Evolutionary conservation across 1,139 yeast genomes (phyloP).

Genomic region (Candida tetrigidarum): DNA sequence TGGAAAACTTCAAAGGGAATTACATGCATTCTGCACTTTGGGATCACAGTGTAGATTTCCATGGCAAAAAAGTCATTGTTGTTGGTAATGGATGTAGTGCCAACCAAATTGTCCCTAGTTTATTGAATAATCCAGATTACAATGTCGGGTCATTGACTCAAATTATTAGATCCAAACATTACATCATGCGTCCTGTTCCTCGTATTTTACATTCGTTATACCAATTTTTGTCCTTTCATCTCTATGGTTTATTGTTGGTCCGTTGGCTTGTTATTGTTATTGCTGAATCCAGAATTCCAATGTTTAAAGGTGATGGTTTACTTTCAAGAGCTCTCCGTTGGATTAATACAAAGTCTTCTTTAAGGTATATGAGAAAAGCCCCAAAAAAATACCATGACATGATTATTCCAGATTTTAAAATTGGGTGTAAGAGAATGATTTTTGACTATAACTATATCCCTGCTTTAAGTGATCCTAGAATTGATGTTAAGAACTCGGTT

Average conservation of each 20-base stretch:
- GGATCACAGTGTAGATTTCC: conserved; percentile 44
- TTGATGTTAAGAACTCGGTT: conserved; percentile 29
- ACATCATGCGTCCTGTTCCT: conserved; percentile 46
- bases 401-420: conserved; percentile 42
- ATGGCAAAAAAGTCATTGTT: conserved; percentile 38
- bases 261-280: conserved; percentile 31
- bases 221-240: conserved; percentile 25
- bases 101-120: conserved; percentile 42
- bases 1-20: conserved; percentile 46
- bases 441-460: conserved; percentile 44
- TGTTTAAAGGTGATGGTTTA: conserved; percentile 36
- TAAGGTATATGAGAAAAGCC: conserved; percentile 37
- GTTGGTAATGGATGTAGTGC: conserved; percentile 53
- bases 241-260: conserved; percentile 30
- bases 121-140: conserved; percentile 28
- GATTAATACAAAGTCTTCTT: conserved; percentile 24
- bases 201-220: conserved; percentile 1
- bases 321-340: conserved; percentile 32
- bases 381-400: conserved; percentile 38
- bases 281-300: conserved; percentile 42
- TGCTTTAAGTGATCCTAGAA: conserved; percentile 34
- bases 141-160: conserved; percentile 37
- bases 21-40: conserved; percentile 55
- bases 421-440: conserved; percentile 49
- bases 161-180: conserved; percentile 41